Evolutionary conservation across 192 early-diverging fungal species (phyloP), one percentile per base, ranked within the genome.

Genomic region (Dissophora ornata): DNA sequence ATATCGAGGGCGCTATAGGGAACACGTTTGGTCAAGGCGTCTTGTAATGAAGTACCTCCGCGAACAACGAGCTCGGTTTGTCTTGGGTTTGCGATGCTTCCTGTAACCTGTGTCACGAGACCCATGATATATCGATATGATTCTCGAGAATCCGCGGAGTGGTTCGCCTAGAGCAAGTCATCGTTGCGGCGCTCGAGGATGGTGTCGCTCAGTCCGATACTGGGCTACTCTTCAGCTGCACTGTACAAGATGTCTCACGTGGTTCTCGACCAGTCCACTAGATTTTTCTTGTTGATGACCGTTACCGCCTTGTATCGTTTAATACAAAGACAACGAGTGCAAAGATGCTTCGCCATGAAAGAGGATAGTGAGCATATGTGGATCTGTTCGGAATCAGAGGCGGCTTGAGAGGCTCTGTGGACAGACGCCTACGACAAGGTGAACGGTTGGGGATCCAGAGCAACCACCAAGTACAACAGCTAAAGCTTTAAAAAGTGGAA

Each of bases 151-250:
- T 67, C 98, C 98, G 46, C 91, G 92, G 19, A 99, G 86, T 1
- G 97, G 96, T 54, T 97, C 97, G 1, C 88, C 87, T 41, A 88
- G 38, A 90, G 83, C 49, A 99, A 82, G 79, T 98, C 93, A 34
- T 89, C 83, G 15, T 91, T 94, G 51, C 86, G 80, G 34, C 97
- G 87, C 54, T 89, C 85, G 81, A 99, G 96, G 8, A 83, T 61
- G 12, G 81, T 90, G 78, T 98, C 97, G 32, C 93, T 94, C n/a
- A 97, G 89, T 29, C 92, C 89, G 55, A 94, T 83, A 58, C 90
- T 95, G 3, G 98, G 98, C 68, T 83, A 86, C 74, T 98, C 96
- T 79, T 99, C 98, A 56, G 91, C 98, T 79, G 98, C 96, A 21
- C 97, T 96, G 59, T 82, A 80, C 81, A 98, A 93, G 4, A 88